phyloP scores from a whole-genome alignment of 2,329 filamentous ascomycete genomes.

The Lasiodiplodia sp. region DNA sequence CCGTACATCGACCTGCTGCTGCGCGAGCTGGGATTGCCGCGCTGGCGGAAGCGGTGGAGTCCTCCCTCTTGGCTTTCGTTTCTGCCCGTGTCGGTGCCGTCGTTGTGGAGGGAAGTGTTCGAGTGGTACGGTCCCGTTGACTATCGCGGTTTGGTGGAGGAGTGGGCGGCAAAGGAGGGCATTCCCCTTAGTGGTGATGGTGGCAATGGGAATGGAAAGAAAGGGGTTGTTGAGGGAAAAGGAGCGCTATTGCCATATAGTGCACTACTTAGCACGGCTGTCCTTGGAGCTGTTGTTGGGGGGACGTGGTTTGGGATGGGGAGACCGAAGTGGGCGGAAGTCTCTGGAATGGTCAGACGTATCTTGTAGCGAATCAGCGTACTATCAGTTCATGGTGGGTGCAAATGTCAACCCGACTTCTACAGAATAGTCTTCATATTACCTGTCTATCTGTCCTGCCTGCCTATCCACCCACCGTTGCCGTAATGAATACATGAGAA shows the following conservation, averaged over 20 bases:
- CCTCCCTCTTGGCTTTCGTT: background rate
- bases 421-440: background rate
- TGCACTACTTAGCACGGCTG: background rate
- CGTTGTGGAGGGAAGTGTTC: slow-evolving; percentile 38
- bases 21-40: slow-evolving; percentile 16
- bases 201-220: background rate
- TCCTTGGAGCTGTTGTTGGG: background rate
- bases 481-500: background rate
- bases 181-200: background rate
- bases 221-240: too few species aligned
- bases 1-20: slow-evolving; percentile 35
- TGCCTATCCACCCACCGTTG: background rate
- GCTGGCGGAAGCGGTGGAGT: slow-evolving; percentile 34
- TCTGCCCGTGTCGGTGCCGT: slow-evolving; percentile 25
- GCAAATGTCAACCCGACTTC: too few species aligned
- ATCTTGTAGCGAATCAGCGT: too few species aligned
- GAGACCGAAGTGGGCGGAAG: background rate
- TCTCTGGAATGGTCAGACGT: too few species aligned
- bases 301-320: background rate
- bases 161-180: slow-evolving; percentile 33
- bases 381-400: too few species aligned
- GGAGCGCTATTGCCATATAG: background rate
- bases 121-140: slow-evolving; percentile 38
- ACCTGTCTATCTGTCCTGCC: background rate
- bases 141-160: slow-evolving; percentile 38